These are phyloP conservation scores for Juglanconis juglandina DNA, from an alignment of 2,329 filamentous ascomycete genomes.

Conservation along the genomic window DNA sequence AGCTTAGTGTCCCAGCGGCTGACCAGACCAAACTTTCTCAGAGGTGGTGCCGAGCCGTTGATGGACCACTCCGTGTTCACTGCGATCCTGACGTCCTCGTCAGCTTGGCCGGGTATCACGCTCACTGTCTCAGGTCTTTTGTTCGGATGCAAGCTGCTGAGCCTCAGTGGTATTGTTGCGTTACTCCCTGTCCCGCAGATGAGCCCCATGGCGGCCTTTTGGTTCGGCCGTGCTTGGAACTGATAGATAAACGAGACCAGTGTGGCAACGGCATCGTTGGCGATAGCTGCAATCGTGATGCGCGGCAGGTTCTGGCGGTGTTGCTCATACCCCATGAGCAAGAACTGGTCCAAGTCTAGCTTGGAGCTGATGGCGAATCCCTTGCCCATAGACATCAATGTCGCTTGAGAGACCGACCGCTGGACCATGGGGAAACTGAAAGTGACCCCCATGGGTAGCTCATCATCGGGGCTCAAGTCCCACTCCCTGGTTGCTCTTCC, in stretches of 20 bases:
- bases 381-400: conserved; percentile 67
- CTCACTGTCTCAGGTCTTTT: conserved; percentile 55
- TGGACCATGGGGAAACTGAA: conserved; percentile 71
- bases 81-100: conserved; percentile 60
- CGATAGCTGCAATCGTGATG: conserved; percentile 70
- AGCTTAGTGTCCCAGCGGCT: conserved; percentile 69
- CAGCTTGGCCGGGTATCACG: conserved; percentile 42
- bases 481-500: conserved; percentile 48
- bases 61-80: conserved; percentile 87
- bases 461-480: conserved; percentile 38
- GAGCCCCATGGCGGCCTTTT: conserved; percentile 71
- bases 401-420: conserved; percentile 58
- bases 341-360: conserved; percentile 56
- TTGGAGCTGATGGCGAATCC: conserved; percentile 62
- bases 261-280: conserved; percentile 78
- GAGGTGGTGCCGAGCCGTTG: conserved; percentile 66
- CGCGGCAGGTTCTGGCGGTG: conserved; percentile 52
- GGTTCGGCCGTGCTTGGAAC: conserved; percentile 57
- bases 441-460: conserved; percentile 63
- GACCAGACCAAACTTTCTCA: conserved; percentile 60
- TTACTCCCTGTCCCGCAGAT: conserved; percentile 82
- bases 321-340: conserved; percentile 56
- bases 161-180: conserved; percentile 70
- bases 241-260: conserved; percentile 74
- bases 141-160: conserved; percentile 57